These are phyloP conservation scores for Penicillium sp. DNA, from an alignment of 2,329 filamentous ascomycete genomes.

Conservation along the genomic window DNA sequence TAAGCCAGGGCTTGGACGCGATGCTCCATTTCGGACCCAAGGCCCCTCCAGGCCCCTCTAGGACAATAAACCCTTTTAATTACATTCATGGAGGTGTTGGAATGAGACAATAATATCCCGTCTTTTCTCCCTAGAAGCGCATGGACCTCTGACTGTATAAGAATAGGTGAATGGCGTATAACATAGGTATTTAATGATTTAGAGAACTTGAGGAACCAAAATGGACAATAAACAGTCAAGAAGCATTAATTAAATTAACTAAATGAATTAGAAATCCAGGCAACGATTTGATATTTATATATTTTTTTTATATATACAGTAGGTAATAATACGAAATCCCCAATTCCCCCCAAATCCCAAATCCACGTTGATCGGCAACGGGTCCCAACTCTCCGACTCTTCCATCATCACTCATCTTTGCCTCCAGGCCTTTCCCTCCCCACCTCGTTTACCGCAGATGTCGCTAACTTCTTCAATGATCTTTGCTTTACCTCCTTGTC, in stretches of 20 bases:
- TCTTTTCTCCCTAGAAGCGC: neutral
- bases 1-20: conserved; percentile 9
- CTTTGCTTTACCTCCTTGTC: conserved; percentile 7
- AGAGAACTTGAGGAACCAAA: neutral
- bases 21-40: neutral
- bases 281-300: neutral
- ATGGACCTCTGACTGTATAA: neutral
- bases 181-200: neutral
- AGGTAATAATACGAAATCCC: neutral
- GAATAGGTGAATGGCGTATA: neutral
- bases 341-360: neutral
- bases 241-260: neutral
- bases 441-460: conserved; percentile 11
- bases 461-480: conserved; percentile 12
- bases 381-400: conserved; percentile 27
- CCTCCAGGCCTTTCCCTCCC: conserved; percentile 3
- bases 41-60: neutral
- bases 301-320: neutral
- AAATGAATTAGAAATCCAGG: neutral
- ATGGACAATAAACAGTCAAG: neutral
- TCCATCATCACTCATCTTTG: conserved; percentile 11
- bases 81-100: neutral
- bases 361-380: conserved; percentile 13
- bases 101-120: neutral
- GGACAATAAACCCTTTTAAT: neutral